phyloP scores from a whole-genome alignment of 2,329 filamentous ascomycete genomes.

The Talaromyces albobiverticillius region DNA sequence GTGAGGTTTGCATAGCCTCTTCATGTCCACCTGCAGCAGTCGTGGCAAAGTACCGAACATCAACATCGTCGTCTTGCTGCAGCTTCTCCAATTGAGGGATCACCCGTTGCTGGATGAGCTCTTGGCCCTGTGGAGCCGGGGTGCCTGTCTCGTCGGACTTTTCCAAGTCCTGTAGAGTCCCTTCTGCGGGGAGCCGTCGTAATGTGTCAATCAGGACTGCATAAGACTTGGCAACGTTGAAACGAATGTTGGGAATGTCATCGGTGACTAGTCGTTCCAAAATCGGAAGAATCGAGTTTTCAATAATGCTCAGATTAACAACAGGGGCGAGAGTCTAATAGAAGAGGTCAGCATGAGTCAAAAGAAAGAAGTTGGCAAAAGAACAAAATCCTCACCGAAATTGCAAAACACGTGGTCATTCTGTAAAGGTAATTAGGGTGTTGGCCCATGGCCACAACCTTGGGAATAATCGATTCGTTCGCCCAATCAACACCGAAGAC shows the following conservation, averaged over 20 bases:
- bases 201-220: constrained; percentile 85
- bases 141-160: constrained; percentile 61
- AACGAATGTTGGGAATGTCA: constrained; percentile 97
- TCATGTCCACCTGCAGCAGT: constrained; percentile 66
- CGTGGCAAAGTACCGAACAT: constrained; percentile 96
- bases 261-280: constrained; percentile 90
- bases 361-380: background rate
- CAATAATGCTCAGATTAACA: constrained; percentile 89
- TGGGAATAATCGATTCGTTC: constrained; percentile 93
- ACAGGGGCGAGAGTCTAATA: constrained; percentile 84
- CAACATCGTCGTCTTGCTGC: constrained; percentile 95
- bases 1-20: constrained; percentile 56
- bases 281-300: constrained; percentile 90
- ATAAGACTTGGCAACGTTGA: constrained; percentile 99
- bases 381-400: constrained; percentile 79
- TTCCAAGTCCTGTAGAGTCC: constrained; percentile 80
- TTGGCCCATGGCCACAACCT: constrained; percentile 97
- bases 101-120: constrained; percentile 81
- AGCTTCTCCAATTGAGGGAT: constrained; percentile 90
- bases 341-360: constrained; percentile 26
- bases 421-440: constrained; percentile 98
- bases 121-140: constrained; percentile 69
- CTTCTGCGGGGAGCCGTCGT: constrained; percentile 82
- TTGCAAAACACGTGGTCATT: constrained; percentile 99
- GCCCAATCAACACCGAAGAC: constrained; percentile 99